A percentile compares a stretch with the other conserved stretches of the same genome.
phyloP scores from a whole-genome alignment of 768 basidiomycete species.

The Dentipellis sp. region DNA sequence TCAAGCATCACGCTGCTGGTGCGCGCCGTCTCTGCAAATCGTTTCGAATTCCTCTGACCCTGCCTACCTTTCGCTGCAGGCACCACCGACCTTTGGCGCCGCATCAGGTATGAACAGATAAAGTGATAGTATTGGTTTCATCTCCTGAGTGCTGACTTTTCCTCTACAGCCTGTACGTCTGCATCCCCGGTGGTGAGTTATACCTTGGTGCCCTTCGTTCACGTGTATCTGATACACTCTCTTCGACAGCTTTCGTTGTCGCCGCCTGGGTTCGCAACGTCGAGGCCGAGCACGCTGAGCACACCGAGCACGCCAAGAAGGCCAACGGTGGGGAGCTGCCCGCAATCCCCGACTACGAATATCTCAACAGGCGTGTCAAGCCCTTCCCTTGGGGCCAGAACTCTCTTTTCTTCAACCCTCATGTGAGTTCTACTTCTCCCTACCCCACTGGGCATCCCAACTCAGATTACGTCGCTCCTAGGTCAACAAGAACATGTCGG shows the following conservation, averaged over 20 bases:
- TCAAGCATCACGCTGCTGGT: constrained; percentile 63
- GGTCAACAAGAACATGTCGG: constrained; percentile 58
- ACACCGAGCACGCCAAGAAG: constrained; percentile 58
- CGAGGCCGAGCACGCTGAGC: constrained; percentile 58
- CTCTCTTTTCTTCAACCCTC: constrained; percentile 73
- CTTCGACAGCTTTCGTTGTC: constrained; percentile 17
- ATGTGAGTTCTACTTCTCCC: constrained; percentile 32
- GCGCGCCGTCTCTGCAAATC: constrained; percentile 8
- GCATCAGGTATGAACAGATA: constrained; percentile 54
- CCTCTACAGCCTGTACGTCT: constrained; percentile 56
- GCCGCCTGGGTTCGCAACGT: constrained; percentile 40
- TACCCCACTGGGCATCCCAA: not conserved
- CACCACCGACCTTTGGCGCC: constrained; percentile 76
- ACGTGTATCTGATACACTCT: not conserved
- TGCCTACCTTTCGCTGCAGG: constrained; percentile 37
- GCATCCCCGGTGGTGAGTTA: constrained; percentile 65
- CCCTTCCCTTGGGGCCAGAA: constrained; percentile 85
- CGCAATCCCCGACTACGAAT: constrained; percentile 62
- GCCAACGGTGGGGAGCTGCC: constrained; percentile 70
- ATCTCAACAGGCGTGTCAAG: constrained; percentile 66
- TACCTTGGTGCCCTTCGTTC: not conserved
- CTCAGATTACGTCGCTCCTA: constrained; percentile 17
- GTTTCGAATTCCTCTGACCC: constrained; percentile 3
- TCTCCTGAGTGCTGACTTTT: not conserved
- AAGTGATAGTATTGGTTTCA: not conserved